Evolutionary conservation across 306 rosid genomes (phyloP), one percentile per base, ranked within the genome.

Genomic region (Gillenia trifoliata): DNA sequence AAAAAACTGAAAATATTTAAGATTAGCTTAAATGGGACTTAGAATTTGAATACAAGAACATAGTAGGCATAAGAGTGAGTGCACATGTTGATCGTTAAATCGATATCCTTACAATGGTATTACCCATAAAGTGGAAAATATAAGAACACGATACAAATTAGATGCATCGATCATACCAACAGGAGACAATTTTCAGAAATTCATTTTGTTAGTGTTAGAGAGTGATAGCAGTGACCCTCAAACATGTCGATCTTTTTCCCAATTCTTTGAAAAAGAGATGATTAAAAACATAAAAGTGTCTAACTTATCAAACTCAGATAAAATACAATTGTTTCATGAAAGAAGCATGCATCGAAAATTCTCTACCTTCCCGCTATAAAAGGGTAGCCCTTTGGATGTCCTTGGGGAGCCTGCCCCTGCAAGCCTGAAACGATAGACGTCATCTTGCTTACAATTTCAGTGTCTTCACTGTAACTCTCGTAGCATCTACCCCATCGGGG

Each of bases 401-500:
- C 96, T 23, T 45, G 72, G 55, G 96, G 88, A 45, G 84, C 86
- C 74, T 84, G 81, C 52, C 96, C 98, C 72, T 92, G 94, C 85
- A 92, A 87, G 41, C 96, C 94, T 43, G 15, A 56, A 56, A 92
- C 79, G 19, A 86, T 49, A 56, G 90, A 86, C 25, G 90, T 87
- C 94, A 90, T 89, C 70, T 86, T 83, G 85, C 90, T 85, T 63
- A 90, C 93, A 54, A 86, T 81, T 70, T 86, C 93, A 60, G 96
- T 85, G 74, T 88, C 92, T 88, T 93, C 98, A 72, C 93, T 83
- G 66, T 70, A 92, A 70, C 88, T 71, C 30, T n/a, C 3, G 28
- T 11, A n/a, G 29, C 15, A 22, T 9, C 8, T 22, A 4, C 62
- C 62, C 62, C 96, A 89, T 79, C 96, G 85, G 40, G 95, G 93